Evolutionary conservation across 305 asterid genomes (phyloP).

Genomic region (Striga hermonthica): DNA sequence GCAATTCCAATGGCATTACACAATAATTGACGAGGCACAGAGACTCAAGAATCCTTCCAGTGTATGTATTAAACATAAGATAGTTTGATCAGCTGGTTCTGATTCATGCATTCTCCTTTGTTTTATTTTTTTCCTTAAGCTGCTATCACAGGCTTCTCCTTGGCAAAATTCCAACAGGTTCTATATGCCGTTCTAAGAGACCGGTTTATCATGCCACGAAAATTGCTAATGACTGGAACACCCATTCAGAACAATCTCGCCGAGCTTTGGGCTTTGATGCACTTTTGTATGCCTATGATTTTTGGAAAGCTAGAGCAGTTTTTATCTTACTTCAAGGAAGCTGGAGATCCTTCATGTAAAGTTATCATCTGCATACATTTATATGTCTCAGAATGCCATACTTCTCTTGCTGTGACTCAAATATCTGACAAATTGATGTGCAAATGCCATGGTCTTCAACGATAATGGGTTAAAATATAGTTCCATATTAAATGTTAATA

Average conservation of each 20-base stretch:
- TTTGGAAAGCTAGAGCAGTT: slow-evolving; percentile 82
- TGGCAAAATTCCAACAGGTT: slow-evolving; percentile 51
- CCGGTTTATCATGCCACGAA: slow-evolving; percentile 77
- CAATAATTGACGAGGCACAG: slow-evolving; percentile 93
- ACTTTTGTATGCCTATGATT: slow-evolving; percentile 76
- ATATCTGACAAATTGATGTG: neutral
- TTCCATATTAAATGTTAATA: neutral
- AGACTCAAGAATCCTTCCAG: slow-evolving; percentile 87
- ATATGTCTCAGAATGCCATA: neutral
- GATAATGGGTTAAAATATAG: neutral
- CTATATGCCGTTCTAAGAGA: slow-evolving; percentile 64
- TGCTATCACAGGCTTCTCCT: slow-evolving; percentile 17
- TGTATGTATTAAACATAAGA: slow-evolving; percentile 44
- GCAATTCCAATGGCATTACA: slow-evolving; percentile 81
- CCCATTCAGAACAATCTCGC: slow-evolving; percentile 91
- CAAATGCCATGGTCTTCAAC: neutral
- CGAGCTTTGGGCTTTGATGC: slow-evolving; percentile 94
- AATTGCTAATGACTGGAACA: slow-evolving; percentile 93
- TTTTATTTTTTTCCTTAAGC: neutral
- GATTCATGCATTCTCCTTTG: neutral
- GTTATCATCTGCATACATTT: slow-evolving; percentile 24
- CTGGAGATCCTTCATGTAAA: slow-evolving; percentile 76
- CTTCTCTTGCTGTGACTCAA: no score
- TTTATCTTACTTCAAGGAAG: slow-evolving; percentile 74
- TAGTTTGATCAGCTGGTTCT: neutral